Conservation (phyloP, 2,329 filamentous ascomycete genomes). For the Orbilia brochopaga region DNA sequence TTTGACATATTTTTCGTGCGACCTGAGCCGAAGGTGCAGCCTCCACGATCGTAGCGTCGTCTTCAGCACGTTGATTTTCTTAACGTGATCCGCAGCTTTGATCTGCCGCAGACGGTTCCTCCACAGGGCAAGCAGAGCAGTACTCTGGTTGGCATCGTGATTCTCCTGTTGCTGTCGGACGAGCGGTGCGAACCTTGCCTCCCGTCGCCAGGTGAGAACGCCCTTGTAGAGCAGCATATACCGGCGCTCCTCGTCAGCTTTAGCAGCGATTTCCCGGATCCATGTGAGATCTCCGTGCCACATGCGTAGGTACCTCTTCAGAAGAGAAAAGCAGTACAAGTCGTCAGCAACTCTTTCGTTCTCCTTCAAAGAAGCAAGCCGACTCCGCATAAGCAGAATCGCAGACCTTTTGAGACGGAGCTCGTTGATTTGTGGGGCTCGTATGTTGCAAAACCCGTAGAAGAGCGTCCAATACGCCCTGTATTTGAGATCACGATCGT, state of each 20-base stretch:
- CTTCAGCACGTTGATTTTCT: conserved; percentile 43
- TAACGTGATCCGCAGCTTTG: conserved; percentile 41
- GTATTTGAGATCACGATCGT: conserved; percentile 41
- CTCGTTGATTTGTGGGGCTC: conserved; percentile 42
- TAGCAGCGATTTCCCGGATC: conserved; percentile 37
- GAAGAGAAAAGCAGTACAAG: conserved; percentile 39
- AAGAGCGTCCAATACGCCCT: conserved; percentile 46
- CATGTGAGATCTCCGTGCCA: conserved; percentile 41
- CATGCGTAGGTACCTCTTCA: conserved; percentile 34
- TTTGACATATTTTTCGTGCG: conserved; percentile 44
- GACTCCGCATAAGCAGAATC: conserved; percentile 20
- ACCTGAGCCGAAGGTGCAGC: conserved; percentile 26
- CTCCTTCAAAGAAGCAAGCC: conserved; percentile 19
- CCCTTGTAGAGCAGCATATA: conserved; percentile 38
- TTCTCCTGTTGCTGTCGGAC: conserved; percentile 40
- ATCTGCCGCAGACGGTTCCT: conserved; percentile 42
- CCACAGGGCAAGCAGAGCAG: conserved; percentile 39
- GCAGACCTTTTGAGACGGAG: conserved; percentile 44
- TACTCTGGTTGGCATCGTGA: conserved; percentile 36
- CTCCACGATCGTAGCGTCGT: conserved; percentile 35
- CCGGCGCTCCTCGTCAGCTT: conserved; percentile 44
- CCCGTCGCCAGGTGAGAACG: conserved; percentile 38
- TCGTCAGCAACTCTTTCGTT: conserved; percentile 42
- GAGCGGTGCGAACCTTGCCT: conserved; percentile 35
- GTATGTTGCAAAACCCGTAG: conserved; percentile 46